phyloP scores from a whole-genome alignment of 1,284 basidiomycete species.

The Coniferiporia sulphurascens region DNA sequence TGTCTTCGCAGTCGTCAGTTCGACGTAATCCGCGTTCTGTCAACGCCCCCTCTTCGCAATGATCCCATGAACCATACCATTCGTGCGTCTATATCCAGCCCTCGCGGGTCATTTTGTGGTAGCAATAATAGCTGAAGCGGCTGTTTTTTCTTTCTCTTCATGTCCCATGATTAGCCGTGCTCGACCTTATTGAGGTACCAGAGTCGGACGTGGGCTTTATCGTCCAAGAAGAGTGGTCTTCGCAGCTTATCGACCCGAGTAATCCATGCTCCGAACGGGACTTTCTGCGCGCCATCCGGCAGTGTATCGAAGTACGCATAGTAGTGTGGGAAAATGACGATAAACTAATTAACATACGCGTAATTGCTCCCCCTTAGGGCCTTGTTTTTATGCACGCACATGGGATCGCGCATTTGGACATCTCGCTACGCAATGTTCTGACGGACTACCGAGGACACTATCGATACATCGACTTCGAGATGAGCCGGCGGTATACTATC shows the following conservation, averaged over 20 bases:
- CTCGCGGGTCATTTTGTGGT: not conserved
- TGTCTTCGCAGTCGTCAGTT: slow-evolving; percentile 58
- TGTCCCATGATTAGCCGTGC: slow-evolving; percentile 42
- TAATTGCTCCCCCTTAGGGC: slow-evolving; percentile 45
- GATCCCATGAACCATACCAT: slow-evolving; percentile 71
- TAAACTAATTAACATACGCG: not conserved
- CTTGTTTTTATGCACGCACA: slow-evolving; percentile 63
- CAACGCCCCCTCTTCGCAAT: slow-evolving; percentile 43
- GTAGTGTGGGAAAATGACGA: not conserved
- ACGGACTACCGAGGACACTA: slow-evolving; percentile 58
- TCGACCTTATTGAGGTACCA: slow-evolving; percentile 53
- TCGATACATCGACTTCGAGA: slow-evolving; percentile 69
- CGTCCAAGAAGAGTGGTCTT: slow-evolving; percentile 76
- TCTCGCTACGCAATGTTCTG: slow-evolving; percentile 62
- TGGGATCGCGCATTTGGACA: slow-evolving; percentile 63
- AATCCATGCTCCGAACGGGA: slow-evolving; percentile 45
- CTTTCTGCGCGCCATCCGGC: slow-evolving; percentile 54
- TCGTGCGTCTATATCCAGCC: too few species aligned
- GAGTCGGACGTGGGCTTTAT: slow-evolving; percentile 57
- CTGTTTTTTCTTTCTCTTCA: not conserved
- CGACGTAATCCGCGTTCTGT: slow-evolving; percentile 50
- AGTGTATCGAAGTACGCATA: slow-evolving; percentile 55
- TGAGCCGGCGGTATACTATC: slow-evolving; percentile 36
- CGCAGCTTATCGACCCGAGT: slow-evolving; percentile 45
- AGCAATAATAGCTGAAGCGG: too few species aligned